phyloP scores from a whole-genome alignment of 331 rosid genomes.

The Erythrophleum ivorense region DNA sequence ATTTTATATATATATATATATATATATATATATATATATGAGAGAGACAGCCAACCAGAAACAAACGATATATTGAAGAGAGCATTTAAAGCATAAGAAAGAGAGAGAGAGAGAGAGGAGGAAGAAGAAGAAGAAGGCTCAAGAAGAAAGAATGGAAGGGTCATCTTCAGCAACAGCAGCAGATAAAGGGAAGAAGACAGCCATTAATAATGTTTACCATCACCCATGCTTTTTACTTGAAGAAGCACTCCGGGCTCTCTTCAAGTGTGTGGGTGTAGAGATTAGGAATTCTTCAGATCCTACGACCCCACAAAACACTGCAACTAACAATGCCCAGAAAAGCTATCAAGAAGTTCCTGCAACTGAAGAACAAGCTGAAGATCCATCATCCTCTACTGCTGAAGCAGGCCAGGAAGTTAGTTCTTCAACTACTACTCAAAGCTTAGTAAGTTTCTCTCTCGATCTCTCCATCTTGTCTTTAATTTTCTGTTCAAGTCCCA shows the following conservation, averaged over 20 bases:
- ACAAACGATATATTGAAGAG: no score
- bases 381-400: background rate
- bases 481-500: no score
- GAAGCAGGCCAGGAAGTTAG: background rate
- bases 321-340: no score
- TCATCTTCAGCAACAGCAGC: background rate
- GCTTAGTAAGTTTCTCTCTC: background rate
- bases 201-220: background rate
- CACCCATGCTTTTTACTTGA: conserved; percentile 40
- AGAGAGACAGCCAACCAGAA: no score
- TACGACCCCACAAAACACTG: background rate
- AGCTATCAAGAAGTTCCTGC: background rate
- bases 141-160: conserved; percentile 6
- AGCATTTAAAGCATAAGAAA: no score
- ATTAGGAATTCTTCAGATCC: background rate
- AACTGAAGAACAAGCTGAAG: background rate
- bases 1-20: no score
- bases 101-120: no score
- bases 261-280: conserved; percentile 44
- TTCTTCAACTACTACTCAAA: conserved; percentile 29
- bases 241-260: conserved; percentile 37
- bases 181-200: conserved; percentile 7
- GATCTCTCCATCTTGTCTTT: no score
- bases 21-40: no score
- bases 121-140: no score